Base-by-base conservation (phyloP, 345 rosid species). In the Pelargonium nanum region DNA sequence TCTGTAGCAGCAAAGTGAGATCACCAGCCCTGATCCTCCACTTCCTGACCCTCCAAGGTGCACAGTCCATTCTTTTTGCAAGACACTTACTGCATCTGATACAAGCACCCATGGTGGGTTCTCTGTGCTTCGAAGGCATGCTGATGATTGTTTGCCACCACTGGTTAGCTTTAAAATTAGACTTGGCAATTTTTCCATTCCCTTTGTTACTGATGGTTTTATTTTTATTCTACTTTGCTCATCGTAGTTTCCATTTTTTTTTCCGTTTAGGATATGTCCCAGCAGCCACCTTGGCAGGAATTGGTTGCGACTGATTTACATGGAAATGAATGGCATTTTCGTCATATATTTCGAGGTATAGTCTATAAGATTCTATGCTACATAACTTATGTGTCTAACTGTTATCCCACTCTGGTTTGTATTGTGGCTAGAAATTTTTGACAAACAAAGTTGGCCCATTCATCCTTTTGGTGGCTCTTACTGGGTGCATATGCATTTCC, bases 71-170 rank as follows among this genome's bases (percentile, higher is more conserved):
- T 84, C 97, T 24, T 94, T 94, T 66, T 94, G 99, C 69, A 94
- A 94, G 83, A 94, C 96, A 30, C 89, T 94, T 56, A 94, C 97
- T 28, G 99, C 99, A 65, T 94, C 99, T 26, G 99, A 94, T 76
- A 94, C 99, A 30, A 94, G 99, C 82, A 94, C 99, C 56, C 99
- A 94, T 74, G 99, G 99, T 65, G 99, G 99, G 34, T 94, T 94
- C 78, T 94, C 99, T 19, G 99, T 94, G 73, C 89, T 90, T 58
- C 85, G 99, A 53, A 85, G 97, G 75, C 97, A 91, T 68, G 99
- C 99, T 17, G 97, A 94, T 77, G 99, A 94, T 70, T 94, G 99
- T 75, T 85, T 94, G 61, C 99, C 99, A 64, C 90, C 89, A 50
- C 74, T 94, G 96, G 99, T 94, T 60, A 77, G 89, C 65, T 44